phyloP scores from a whole-genome alignment of 345 rosid genomes.

The Heritiera littoralis region DNA sequence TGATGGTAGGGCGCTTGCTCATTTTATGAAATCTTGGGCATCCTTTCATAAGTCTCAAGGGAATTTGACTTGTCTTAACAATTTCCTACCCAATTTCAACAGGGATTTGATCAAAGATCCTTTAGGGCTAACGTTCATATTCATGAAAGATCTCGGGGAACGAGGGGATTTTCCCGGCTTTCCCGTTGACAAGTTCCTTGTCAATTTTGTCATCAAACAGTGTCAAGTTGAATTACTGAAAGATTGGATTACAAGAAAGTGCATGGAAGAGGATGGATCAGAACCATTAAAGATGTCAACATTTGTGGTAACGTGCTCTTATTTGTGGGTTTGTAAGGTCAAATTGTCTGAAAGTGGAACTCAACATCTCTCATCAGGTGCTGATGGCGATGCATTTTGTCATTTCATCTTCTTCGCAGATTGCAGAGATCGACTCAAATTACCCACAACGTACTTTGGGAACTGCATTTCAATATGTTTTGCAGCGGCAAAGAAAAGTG shows the following conservation, averaged over 20 bases:
- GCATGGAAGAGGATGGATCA: not conserved
- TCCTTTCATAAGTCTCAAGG: too few species aligned
- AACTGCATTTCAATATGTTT: conserved; percentile 31
- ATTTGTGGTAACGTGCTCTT: conserved; percentile 12
- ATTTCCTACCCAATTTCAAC: conserved; percentile 20
- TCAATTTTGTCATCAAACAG: conserved; percentile 29
- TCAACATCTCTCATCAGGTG: not conserved
- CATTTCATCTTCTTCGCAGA: conserved; percentile 9
- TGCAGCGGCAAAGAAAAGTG: conserved; percentile 6
- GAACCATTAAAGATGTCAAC: not conserved
- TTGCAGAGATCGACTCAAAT: conserved; percentile 12
- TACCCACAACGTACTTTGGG: conserved; percentile 38
- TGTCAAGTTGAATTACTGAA: conserved; percentile 31
- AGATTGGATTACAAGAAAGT: conserved; percentile 25
- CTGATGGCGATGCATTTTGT: not conserved
- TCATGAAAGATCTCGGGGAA: conserved; percentile 31
- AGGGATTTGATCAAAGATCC: conserved; percentile 32
- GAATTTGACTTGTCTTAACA: too few species aligned
- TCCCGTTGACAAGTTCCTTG: conserved; percentile 14
- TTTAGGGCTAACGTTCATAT: conserved; percentile 24
- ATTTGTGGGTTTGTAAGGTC: conserved; percentile 10
- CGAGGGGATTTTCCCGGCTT: not conserved
- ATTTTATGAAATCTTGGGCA: too few species aligned
- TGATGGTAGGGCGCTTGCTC: too few species aligned
- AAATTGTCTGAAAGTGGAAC: not conserved